Percentiles rank a stretch among this genome's conserved stretches.
Evolutionary conservation across 495 filamentous ascomycete species (phyloP).

Genomic region (Bathelium albidoporum): DNA sequence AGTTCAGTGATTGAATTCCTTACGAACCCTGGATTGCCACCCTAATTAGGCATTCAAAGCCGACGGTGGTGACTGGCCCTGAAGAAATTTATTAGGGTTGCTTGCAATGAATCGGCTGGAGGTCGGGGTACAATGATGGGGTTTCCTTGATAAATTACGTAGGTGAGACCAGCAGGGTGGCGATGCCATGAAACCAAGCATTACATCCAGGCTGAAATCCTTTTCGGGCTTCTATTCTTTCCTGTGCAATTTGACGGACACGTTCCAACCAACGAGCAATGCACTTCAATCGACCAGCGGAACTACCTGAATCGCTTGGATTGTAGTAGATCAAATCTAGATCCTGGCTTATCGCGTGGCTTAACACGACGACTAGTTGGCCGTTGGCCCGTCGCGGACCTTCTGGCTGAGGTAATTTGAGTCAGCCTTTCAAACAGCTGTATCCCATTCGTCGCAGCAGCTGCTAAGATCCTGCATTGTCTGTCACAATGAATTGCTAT

Average conservation of each 20-base stretch:
- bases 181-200: neutral
- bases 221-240: neutral
- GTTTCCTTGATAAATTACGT: neutral
- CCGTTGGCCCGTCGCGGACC: neutral
- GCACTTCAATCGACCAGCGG: no score
- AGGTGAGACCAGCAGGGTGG: neutral
- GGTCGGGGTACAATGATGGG: neutral
- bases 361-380: neutral
- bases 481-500: neutral
- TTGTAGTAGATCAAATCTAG: neutral
- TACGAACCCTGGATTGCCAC: neutral
- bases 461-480: neutral
- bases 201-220: neutral
- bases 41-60: neutral
- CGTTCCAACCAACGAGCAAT: no score
- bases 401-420: neutral
- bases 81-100: neutral
- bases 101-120: neutral
- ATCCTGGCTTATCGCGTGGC: constrained; percentile 4
- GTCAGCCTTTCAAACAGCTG: neutral
- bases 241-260: no score
- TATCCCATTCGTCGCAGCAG: neutral
- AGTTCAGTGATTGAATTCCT: neutral
- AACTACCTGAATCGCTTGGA: neutral
- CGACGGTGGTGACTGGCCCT: neutral